These are phyloP conservation scores for Didymella lethalis DNA, from an alignment of 2,329 filamentous ascomycete species.

Conservation along the genomic window DNA sequence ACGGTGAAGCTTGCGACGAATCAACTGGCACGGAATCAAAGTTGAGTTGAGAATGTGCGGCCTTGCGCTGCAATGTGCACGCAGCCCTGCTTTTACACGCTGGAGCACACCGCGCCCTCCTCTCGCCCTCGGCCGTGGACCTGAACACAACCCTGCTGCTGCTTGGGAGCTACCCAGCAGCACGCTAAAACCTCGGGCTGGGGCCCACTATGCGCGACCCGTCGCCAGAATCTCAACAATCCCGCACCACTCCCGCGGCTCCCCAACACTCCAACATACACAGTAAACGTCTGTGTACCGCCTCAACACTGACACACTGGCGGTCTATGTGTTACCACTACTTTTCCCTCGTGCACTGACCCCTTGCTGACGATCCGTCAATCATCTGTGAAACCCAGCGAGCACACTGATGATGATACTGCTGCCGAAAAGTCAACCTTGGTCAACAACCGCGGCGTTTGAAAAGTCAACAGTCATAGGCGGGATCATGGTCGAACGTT, in stretches of 20 bases:
- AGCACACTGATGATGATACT: not conserved
- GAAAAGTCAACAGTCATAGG: not conserved
- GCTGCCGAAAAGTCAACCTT: not conserved
- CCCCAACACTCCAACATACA: constrained; percentile 1
- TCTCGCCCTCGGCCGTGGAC: constrained; percentile 11
- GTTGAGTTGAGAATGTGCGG: not conserved
- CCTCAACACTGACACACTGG: constrained; percentile 4
- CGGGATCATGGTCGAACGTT: constrained; percentile 20
- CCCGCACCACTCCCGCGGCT: constrained; percentile 8
- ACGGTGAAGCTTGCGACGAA: constrained; percentile 23
- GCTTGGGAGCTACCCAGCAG: constrained; percentile 1
- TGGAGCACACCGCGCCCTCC: not conserved
- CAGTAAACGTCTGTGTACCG: not conserved
- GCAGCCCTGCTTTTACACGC: not conserved
- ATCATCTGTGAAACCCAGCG: not conserved
- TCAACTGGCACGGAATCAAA: not conserved
- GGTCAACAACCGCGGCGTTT: constrained; percentile 9
- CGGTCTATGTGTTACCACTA: not conserved
- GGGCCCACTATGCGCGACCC: not conserved
- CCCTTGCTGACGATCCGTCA: not conserved
- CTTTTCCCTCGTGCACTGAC: not conserved
- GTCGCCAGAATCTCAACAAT: constrained; percentile 9
- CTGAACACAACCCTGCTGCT: not conserved
- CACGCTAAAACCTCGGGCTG: constrained; percentile 4
- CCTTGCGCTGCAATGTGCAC: not conserved